Evolutionary conservation across 2,329 filamentous ascomycete genomes (phyloP).

Genomic region (Colletotrichum echinochloae): DNA sequence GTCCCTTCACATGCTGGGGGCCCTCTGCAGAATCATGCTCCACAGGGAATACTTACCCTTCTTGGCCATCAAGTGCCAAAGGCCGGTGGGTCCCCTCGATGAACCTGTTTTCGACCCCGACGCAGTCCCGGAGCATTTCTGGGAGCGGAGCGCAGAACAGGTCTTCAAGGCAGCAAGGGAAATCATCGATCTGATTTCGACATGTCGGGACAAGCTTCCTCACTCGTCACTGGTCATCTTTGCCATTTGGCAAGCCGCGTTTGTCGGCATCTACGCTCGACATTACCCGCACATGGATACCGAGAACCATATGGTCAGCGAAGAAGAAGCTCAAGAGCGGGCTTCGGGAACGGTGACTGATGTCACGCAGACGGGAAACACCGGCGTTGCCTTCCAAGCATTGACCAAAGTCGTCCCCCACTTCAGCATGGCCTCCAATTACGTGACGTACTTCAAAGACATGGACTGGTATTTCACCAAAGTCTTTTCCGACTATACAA

Average conservation of each 20-base stretch:
- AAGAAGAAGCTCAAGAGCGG: slow-evolving; percentile 50
- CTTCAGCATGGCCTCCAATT: slow-evolving; percentile 68
- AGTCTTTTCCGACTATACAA: slow-evolving; percentile 54
- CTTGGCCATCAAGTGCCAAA: slow-evolving; percentile 66
- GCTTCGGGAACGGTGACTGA: slow-evolving; percentile 44
- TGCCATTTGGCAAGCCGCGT: slow-evolving; percentile 74
- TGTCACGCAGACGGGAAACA: slow-evolving; percentile 55
- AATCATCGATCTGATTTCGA: slow-evolving; percentile 73
- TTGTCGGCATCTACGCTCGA: slow-evolving; percentile 73
- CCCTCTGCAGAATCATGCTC: slow-evolving; percentile 75
- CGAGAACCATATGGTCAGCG: slow-evolving; percentile 61
- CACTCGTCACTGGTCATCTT: slow-evolving; percentile 77
- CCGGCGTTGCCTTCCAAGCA: slow-evolving; percentile 61
- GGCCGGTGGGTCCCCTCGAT: slow-evolving; percentile 69
- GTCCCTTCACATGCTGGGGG: slow-evolving; percentile 74
- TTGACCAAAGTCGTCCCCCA: slow-evolving; percentile 63
- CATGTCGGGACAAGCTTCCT: slow-evolving; percentile 71
- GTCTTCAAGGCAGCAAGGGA: slow-evolving; percentile 73
- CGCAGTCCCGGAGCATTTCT: slow-evolving; percentile 66
- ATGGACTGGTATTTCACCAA: slow-evolving; percentile 65
- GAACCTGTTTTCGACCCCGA: slow-evolving; percentile 64
- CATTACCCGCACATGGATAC: slow-evolving; percentile 78
- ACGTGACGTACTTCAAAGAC: slow-evolving; percentile 64
- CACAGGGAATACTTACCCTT: slow-evolving; percentile 78
- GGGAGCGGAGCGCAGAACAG: slow-evolving; percentile 70